Evolutionary conservation across 2,329 filamentous ascomycete species (phyloP).

Genomic region (Trichoderma koningiopsis): DNA sequence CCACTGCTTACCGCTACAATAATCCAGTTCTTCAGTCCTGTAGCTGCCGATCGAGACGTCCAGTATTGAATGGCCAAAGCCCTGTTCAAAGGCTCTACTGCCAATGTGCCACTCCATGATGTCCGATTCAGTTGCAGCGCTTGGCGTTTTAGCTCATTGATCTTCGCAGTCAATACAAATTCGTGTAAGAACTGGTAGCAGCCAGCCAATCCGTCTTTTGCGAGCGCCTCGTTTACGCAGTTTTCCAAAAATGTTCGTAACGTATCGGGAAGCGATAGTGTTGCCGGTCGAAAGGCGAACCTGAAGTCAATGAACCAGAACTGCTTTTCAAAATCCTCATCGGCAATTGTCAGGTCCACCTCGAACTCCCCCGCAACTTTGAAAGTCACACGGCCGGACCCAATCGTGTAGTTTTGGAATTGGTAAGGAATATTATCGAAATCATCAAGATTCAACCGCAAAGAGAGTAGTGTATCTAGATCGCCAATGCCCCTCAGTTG

Average conservation of each 20-base stretch:
- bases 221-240: conserved; percentile 71
- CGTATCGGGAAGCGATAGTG: conserved; percentile 60
- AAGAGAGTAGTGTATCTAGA: conserved; percentile 79
- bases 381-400: conserved; percentile 89
- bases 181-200: conserved; percentile 89
- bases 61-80: conserved; percentile 91
- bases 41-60: conserved; percentile 57
- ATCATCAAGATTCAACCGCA: conserved; percentile 84
- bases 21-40: conserved; percentile 81
- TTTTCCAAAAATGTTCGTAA: conserved; percentile 68
- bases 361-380: conserved; percentile 83
- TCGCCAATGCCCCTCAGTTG: conserved; percentile 75
- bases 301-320: conserved; percentile 95
- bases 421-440: conserved; percentile 72
- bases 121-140: conserved; percentile 67
- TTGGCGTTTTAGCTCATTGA: conserved; percentile 79
- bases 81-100: conserved; percentile 77
- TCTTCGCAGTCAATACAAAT: conserved; percentile 85
- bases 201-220: conserved; percentile 69
- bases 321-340: conserved; percentile 79
- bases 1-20: conserved; percentile 80
- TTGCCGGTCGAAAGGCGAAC: conserved; percentile 74
- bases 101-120: conserved; percentile 77
- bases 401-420: conserved; percentile 76
- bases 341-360: conserved; percentile 85